These are phyloP conservation scores for Zanthoxylum bungeanum DNA, from an alignment of 345 rosid genomes.

Conservation along the genomic window DNA sequence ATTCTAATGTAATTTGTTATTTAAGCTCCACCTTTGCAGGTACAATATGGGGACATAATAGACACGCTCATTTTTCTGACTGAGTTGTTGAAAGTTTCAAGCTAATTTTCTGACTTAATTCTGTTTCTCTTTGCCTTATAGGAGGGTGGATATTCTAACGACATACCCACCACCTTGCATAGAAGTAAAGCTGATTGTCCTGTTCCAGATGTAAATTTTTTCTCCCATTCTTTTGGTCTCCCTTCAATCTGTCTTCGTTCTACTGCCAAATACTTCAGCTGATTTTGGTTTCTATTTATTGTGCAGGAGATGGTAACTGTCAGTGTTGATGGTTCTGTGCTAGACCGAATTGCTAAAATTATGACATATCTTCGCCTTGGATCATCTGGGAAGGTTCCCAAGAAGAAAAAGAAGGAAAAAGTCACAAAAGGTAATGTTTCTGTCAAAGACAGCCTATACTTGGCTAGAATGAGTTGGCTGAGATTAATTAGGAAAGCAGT, in stretches of 20 bases:
- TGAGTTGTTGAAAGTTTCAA: neutral
- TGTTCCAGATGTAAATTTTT: constrained; percentile 63
- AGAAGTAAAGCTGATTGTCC: constrained; percentile 99
- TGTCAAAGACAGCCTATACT: no score
- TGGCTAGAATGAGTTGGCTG: no score
- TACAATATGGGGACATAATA: neutral
- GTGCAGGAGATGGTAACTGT: constrained; percentile 90
- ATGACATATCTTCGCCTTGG: constrained; percentile 98
- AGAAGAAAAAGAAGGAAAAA: constrained; percentile 98
- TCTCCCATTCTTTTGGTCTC: neutral
- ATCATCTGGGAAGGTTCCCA: constrained; percentile 96
- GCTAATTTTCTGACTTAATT: neutral
- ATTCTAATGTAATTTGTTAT: neutral
- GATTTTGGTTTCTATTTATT: constrained; percentile 14
- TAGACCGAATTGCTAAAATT: constrained; percentile 93
- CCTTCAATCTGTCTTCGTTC: constrained; percentile 8
- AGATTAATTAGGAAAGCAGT: no score
- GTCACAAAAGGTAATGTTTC: constrained; percentile 84
- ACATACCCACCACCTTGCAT: constrained; percentile 96
- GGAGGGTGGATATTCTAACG: constrained; percentile 88
- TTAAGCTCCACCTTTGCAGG: neutral
- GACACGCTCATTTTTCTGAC: neutral
- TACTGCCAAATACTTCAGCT: constrained; percentile 16
- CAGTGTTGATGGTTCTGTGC: constrained; percentile 90
- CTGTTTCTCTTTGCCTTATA: constrained; percentile 22